phyloP scores from a whole-genome alignment of 169 alveolate species.

The Fabrea salina region DNA sequence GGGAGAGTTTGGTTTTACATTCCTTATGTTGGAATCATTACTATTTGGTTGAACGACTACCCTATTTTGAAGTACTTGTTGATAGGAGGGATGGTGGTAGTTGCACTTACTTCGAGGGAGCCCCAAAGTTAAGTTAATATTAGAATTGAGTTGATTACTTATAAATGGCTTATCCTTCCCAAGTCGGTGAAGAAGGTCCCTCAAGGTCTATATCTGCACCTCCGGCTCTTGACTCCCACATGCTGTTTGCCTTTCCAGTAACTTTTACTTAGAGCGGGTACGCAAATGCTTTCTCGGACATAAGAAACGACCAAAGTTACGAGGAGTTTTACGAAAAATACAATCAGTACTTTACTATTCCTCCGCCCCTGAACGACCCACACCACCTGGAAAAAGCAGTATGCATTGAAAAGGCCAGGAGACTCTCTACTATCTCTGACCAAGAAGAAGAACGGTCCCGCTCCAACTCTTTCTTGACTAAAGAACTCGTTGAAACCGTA shows the following conservation, averaged over 20 bases:
- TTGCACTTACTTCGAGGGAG: slow-evolving; percentile 70
- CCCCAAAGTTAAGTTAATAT: slow-evolving; percentile 48
- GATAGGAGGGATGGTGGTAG: slow-evolving; percentile 68
- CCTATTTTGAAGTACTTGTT: slow-evolving; percentile 79
- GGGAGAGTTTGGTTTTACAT: slow-evolving; percentile 87
- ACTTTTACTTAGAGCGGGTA: slow-evolving; percentile 1
- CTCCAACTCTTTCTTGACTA: not conserved
- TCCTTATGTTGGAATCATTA: slow-evolving; percentile 92
- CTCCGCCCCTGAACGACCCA: slow-evolving; percentile 23
- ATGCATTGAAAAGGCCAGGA: not conserved
- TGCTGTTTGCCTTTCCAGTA: slow-evolving; percentile 24
- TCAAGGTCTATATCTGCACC: slow-evolving; percentile 24
- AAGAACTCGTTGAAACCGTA: not conserved
- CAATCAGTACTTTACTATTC: not conserved
- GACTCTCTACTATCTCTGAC: not conserved
- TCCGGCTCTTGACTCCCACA: not conserved
- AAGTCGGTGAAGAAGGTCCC: not conserved
- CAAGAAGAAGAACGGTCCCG: not conserved
- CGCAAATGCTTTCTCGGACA: slow-evolving; percentile 2
- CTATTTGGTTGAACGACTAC: slow-evolving; percentile 89
- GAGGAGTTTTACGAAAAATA: slow-evolving; percentile 16
- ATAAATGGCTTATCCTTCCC: too few relatives aligned
- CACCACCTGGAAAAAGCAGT: not conserved
- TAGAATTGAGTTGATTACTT: not conserved
- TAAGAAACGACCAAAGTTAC: slow-evolving; percentile 5